Evolutionary conservation across 176 grass and related monocot genomes (phyloP), one percentile per base, ranked within the genome.

Genomic region (Neostapfia colusana): DNA sequence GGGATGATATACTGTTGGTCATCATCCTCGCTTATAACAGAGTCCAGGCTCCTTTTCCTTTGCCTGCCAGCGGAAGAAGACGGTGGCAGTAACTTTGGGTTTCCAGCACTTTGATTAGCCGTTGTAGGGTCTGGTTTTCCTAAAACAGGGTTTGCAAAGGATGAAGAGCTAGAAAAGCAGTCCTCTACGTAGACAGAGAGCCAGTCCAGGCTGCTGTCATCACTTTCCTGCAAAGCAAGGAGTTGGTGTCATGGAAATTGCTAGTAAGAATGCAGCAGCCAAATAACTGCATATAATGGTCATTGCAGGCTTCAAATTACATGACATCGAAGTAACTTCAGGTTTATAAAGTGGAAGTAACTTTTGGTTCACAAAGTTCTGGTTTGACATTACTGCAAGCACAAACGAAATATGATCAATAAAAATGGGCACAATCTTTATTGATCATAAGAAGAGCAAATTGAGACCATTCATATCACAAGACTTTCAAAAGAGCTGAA

Each of bases 131-230:
- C 44, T 77, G 73, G 42, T 69, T 79, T 86, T 70, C 51, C 24
- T 13, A 43, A 70, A 59, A 54, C 41, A 73, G 78, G 69, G 38
- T 63, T 56, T 59, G 85, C 26, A 21, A 67, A 79, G 23, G 95
- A 79, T 41, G 77, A 21, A 1, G 85, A 80, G 40, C 66, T 90
- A 20, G 91, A 85, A 63, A 99, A 80, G 65, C 91, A 95, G 36
- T 95, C 87, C 76, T 95, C 91, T 31, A 95, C 85, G 73, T 99
- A 95, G 35, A 88, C 81, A 25, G 91, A 90, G 65, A 99, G 70
- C 95, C 91, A 99, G 65, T 90, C 89, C 61, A 84, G 39, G 43
- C 44, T 89, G 77, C 69, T 81, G 23, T 85, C 83, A 39, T 90
- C 91, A 43, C 58, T 87, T 78, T 95, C 95, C 95, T 99, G 85